Evolutionary conservation across 192 early-diverging fungal species (phyloP).

Genomic region (Coemansia sp.): DNA sequence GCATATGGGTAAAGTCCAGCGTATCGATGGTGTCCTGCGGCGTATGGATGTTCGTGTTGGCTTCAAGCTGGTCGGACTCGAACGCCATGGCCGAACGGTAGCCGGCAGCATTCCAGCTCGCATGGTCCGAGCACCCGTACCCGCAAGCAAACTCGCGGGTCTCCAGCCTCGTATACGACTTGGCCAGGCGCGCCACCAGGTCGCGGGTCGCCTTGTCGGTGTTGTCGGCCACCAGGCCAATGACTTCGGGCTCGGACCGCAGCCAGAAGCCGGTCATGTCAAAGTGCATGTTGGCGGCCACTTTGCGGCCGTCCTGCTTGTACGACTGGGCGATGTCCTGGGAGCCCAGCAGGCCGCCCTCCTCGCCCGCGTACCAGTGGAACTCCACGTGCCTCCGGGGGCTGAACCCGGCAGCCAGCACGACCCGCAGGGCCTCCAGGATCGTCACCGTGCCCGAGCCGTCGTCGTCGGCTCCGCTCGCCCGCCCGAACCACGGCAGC

Average conservation of each 20-base stretch:
- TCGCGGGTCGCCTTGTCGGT: constrained; percentile 62
- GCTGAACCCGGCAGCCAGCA: constrained; percentile 65
- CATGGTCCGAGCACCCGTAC: constrained; percentile 88
- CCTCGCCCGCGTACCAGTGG: constrained; percentile 94
- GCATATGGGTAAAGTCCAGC: constrained; percentile 84
- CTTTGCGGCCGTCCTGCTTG: constrained; percentile 54
- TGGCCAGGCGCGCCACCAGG: constrained; percentile 59
- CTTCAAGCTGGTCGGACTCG: constrained; percentile 67
- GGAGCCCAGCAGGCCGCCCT: constrained; percentile 85
- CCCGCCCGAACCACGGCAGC: constrained; percentile 71
- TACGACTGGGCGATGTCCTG: constrained; percentile 79
- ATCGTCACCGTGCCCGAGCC: constrained; percentile 91
- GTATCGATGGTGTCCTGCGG: constrained; percentile 70
- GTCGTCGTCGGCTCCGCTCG: constrained; percentile 85
- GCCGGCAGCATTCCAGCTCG: constrained; percentile 86
- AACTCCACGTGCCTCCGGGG: constrained; percentile 86
- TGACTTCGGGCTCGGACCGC: constrained; percentile 57
- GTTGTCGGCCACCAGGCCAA: constrained; percentile 83
- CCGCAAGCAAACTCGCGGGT: constrained; percentile 79
- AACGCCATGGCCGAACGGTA: constrained; percentile 83
- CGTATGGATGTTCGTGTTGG: constrained; percentile 84
- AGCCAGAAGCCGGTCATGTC: constrained; percentile 93
- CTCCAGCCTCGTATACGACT: constrained; percentile 65
- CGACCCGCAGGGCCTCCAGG: constrained; percentile 77
- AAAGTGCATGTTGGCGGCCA: constrained; percentile 80